Evolutionary conservation across 2,329 filamentous ascomycete species (phyloP).

Genomic region (Ceratocystiopsis sp.): DNA sequence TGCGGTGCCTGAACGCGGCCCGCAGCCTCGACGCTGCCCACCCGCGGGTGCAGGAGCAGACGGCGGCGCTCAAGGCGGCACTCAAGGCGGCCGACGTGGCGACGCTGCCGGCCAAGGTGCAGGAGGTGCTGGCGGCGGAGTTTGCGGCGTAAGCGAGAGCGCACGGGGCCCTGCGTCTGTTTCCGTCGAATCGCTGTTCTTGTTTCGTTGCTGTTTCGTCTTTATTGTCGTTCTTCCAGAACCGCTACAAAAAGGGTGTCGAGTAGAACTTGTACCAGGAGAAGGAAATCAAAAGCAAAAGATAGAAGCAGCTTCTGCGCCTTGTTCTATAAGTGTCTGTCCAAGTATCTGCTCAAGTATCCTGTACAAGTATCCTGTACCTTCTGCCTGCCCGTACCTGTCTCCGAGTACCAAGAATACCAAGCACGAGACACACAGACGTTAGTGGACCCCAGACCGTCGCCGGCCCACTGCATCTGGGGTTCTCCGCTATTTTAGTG

Average conservation of each 20-base stretch:
- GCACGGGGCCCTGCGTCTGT: too few relatives aligned
- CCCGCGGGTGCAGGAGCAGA: slow-evolving; percentile 60
- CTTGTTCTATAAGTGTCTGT: too few relatives aligned
- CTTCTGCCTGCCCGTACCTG: too few relatives aligned
- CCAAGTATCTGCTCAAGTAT: too few relatives aligned
- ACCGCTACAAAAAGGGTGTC: too few relatives aligned
- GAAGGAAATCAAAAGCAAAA: too few relatives aligned
- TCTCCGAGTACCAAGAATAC: too few relatives aligned
- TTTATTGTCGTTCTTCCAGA: neutral
- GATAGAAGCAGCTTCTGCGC: too few relatives aligned
- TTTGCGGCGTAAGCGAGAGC: slow-evolving; percentile 26
- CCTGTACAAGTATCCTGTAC: too few relatives aligned
- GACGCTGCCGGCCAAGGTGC: slow-evolving; percentile 46
- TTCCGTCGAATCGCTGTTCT: neutral
- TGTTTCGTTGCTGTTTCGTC: neutral
- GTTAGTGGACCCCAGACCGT: neutral
- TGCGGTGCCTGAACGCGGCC: slow-evolving; percentile 68
- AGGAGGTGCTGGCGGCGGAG: slow-evolving; percentile 51
- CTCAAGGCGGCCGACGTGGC: slow-evolving; percentile 34
- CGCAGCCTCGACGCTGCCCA: slow-evolving; percentile 50
- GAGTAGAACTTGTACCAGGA: too few relatives aligned
- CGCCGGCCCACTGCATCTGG: neutral
- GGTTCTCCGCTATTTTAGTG: neutral
- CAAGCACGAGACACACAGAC: too few relatives aligned
- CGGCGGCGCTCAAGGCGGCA: slow-evolving; percentile 48